phyloP scores from a whole-genome alignment of 331 rosid species.

The Stylosanthes scabra region DNA sequence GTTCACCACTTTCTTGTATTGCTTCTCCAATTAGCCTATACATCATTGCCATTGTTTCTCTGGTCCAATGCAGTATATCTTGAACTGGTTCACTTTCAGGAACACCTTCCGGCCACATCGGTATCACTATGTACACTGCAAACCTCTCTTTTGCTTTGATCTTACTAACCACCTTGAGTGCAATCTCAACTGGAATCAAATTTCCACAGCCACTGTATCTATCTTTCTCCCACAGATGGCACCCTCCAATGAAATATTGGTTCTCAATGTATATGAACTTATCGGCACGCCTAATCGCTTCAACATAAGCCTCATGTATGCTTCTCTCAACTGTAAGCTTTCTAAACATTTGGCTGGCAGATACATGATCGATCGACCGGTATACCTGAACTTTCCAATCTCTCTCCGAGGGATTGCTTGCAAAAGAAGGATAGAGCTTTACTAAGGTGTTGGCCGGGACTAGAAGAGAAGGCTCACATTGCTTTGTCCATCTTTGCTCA shows the following conservation, averaged over 20 bases:
- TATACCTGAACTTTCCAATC: constrained; percentile 92
- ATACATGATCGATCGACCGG: constrained; percentile 79
- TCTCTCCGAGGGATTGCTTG: constrained; percentile 46
- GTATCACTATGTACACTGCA: constrained; percentile 82
- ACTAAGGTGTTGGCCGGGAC: constrained; percentile 58
- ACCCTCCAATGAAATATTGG: constrained; percentile 94
- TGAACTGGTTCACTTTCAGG: constrained; percentile 87
- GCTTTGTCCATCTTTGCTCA: constrained; percentile 93
- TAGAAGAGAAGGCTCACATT: constrained; percentile 69
- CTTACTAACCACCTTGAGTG: constrained; percentile 79
- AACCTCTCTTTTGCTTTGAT: constrained; percentile 84
- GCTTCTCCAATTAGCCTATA: constrained; percentile 73
- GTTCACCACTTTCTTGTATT: constrained; percentile 62
- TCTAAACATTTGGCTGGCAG: constrained; percentile 68
- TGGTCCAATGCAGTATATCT: constrained; percentile 85
- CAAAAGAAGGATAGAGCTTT: constrained; percentile 49
- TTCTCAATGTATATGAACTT: constrained; percentile 85
- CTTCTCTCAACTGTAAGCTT: constrained; percentile 76
- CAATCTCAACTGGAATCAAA: constrained; percentile 90
- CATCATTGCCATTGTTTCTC: constrained; percentile 86
- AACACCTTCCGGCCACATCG: constrained; percentile 98
- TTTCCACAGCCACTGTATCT: constrained; percentile 77
- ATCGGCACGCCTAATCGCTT: constrained; percentile 86
- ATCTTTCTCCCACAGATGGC: constrained; percentile 83
- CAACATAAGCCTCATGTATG: constrained; percentile 90